These are phyloP conservation scores for Litsea cubeba DNA, from an alignment of 164 flowering plant genomes.

Conservation along the genomic window DNA sequence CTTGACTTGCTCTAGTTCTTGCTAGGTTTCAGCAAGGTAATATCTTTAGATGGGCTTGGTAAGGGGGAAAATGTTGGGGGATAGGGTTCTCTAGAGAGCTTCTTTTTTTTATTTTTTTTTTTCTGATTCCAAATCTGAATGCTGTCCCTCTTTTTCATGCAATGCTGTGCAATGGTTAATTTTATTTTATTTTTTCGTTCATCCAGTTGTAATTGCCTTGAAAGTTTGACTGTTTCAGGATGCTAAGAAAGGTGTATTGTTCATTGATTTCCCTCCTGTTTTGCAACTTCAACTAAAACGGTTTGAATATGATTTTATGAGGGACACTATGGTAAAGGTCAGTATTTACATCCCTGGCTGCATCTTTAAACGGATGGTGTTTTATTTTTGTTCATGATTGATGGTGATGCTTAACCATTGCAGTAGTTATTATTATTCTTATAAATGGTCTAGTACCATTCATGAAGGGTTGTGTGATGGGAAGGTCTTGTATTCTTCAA, in stretches of 20 bases:
- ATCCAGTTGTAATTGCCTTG: background rate
- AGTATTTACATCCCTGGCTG: conserved; percentile 9
- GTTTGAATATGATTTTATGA: conserved; percentile 68
- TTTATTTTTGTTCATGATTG: background rate
- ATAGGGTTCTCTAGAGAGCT: background rate
- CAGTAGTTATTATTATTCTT: no score
- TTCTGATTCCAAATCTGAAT: background rate
- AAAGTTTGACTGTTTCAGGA: conserved; percentile 28
- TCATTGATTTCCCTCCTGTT: conserved; percentile 61
- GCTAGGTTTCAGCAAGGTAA: background rate
- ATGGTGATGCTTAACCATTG: no score
- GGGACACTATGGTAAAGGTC: conserved; percentile 76
- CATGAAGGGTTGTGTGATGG: no score
- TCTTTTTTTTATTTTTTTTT: no score
- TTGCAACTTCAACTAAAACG: conserved; percentile 70
- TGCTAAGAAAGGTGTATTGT: conserved; percentile 63
- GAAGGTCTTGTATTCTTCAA: no score
- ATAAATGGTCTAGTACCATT: no score
- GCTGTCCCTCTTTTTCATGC: background rate
- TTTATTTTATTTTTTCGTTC: background rate
- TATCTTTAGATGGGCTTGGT: background rate
- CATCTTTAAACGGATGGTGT: background rate
- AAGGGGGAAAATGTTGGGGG: background rate
- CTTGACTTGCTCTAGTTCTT: background rate
- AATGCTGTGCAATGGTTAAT: background rate